Conservation (phyloP, 371 early-diverging fungal species). For the Rhizomucor pusillus region DNA sequence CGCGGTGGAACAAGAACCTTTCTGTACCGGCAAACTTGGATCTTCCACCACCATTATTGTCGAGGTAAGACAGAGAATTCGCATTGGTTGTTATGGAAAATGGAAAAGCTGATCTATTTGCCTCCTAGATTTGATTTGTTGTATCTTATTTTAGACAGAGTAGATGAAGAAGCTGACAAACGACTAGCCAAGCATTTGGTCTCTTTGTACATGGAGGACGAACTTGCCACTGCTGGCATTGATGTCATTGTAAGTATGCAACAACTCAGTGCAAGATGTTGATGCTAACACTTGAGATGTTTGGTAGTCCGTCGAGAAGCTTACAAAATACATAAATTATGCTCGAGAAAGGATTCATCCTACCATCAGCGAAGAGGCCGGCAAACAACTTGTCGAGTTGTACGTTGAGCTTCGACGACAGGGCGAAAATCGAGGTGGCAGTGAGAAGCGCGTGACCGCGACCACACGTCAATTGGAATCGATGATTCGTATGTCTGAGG, state of each 20-base stretch:
- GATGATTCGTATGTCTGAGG: constrained; percentile 98
- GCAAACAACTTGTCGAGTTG: constrained; percentile 69
- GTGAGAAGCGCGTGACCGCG: constrained; percentile 86
- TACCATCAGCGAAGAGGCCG: constrained; percentile 77
- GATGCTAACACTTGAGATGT: constrained; percentile 17
- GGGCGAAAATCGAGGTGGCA: constrained; percentile 60
- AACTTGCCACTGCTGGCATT: constrained; percentile 45
- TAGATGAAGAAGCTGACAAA: constrained; percentile 86
- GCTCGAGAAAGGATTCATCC: constrained; percentile 87
- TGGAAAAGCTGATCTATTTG: too few relatives aligned
- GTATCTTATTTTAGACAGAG: constrained; percentile 90
- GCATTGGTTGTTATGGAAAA: too few relatives aligned
- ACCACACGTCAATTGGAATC: constrained; percentile 99
- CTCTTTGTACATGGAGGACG: constrained; percentile 79
- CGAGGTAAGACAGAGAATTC: too few relatives aligned
- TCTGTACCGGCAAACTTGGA: constrained; percentile 96
- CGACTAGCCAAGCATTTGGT: constrained; percentile 87
- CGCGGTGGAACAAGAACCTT: constrained; percentile 87
- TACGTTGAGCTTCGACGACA: constrained; percentile 92
- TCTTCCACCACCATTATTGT: constrained; percentile 94
- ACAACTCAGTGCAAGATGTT: background rate
- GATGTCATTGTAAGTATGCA: constrained; percentile 55
- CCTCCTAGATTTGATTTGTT: constrained; percentile 89
- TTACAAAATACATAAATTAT: constrained; percentile 91
- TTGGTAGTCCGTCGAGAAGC: constrained; percentile 67